Evolutionary conservation across 306 rosid genomes (phyloP), one percentile per base, ranked within the genome.

Genomic region (Cucumis melo): DNA sequence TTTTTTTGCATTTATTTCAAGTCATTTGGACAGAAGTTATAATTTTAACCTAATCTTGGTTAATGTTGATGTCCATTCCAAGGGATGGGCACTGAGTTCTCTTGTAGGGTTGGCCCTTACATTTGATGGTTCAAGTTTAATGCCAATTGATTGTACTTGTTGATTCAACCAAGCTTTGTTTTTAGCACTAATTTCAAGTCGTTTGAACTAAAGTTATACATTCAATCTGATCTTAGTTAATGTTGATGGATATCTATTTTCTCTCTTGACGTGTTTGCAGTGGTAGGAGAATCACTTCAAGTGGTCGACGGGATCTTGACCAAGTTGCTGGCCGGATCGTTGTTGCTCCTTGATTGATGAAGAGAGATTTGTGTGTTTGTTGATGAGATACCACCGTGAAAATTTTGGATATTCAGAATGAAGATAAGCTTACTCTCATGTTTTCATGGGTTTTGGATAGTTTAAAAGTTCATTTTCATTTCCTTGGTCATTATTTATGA

Each of bases 251-350:
- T 67, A 29, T 42, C 14, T n/a, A 13, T 42, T 50, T 32, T 66
- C 19, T 66, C 53, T 54, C 27, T 0, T 34, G 38, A 39, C 66
- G 58, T 10, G 19, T 57, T 60, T 73, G 58, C 84, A 87, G 91
- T 15, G 91, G 91, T 9, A 83, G 91, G 78, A 87, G 24, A 82
- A 87, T 87, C 81, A 87, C 91, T 3, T 83, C 91, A 3, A 78
- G 29, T 0, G 91, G 91, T 4, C 87, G 78, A 68, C 81, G 91
- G 53, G 91, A 87, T 64, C 91, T 87, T 21, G 91, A 87, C 62
- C 91, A 87, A 83, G 91, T 87, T 81, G 89, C 91, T 19, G 91
- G 91, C 17, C 68, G 89, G n/a, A 87, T 87, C 29, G 87, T 84
- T 27, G 81, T 87, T 66, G 80, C 88, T 19, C 86, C 82, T 41